Percentiles rank a stretch among this genome's conserved stretches.
phyloP scores from a whole-genome alignment of 177 flowering plant species.

The Vitis hybrid region DNA sequence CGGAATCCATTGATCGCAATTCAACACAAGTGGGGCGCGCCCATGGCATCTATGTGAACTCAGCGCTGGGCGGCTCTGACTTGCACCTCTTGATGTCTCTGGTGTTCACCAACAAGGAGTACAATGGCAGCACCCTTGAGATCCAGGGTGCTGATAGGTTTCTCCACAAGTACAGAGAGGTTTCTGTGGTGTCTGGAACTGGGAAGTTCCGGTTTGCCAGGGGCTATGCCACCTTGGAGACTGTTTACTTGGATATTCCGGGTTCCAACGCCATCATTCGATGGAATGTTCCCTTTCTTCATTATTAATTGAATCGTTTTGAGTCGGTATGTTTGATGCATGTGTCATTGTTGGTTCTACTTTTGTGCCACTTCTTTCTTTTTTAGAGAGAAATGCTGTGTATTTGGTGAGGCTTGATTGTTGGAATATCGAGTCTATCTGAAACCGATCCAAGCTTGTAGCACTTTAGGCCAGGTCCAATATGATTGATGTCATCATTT shows the following conservation, averaged over 20 bases:
- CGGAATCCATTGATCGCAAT: conserved; percentile 5
- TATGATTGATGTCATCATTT: no score
- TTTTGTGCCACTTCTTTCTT: no score
- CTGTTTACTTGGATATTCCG: background rate
- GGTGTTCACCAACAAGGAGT: conserved; percentile 20
- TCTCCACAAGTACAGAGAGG: conserved; percentile 11
- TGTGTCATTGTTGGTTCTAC: no score
- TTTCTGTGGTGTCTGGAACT: conserved; percentile 21
- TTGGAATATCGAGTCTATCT: no score
- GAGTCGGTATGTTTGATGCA: background rate
- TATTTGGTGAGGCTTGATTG: no score
- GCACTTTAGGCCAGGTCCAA: no score
- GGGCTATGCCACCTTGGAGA: conserved; percentile 25
- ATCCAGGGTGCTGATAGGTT: conserved; percentile 15
- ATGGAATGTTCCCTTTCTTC: conserved; percentile 18
- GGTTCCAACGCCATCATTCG: conserved; percentile 13
- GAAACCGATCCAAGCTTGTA: no score
- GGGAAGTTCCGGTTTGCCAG: conserved; percentile 20
- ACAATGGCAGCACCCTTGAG: conserved; percentile 23
- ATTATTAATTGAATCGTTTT: conserved; percentile 13
- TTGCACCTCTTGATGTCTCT: conserved; percentile 3
- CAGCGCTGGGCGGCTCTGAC: conserved; percentile 15
- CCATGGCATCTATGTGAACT: conserved; percentile 18
- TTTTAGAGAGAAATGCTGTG: no score
- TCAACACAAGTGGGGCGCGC: conserved; percentile 15